phyloP scores from a whole-genome alignment of 179 eudicot genomes.

The Actinidia polygama region DNA sequence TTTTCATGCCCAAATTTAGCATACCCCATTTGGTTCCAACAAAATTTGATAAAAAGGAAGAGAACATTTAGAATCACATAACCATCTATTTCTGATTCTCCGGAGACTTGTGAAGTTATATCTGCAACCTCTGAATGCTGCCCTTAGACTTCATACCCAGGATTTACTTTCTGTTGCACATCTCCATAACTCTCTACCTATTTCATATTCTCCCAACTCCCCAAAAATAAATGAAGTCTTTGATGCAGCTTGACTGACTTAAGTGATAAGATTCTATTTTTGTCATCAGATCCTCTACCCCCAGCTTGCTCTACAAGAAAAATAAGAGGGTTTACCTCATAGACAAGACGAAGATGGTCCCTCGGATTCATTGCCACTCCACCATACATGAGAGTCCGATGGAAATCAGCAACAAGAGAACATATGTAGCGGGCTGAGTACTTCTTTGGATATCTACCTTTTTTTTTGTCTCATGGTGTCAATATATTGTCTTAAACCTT shows the following conservation, averaged over 20 bases:
- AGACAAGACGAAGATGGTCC: conserved; percentile 96
- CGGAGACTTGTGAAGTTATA: not conserved
- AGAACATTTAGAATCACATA: not conserved
- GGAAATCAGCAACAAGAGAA: conserved; percentile 98
- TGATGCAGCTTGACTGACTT: conserved; percentile 90
- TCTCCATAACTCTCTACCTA: conserved; percentile 89
- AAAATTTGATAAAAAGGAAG: not conserved
- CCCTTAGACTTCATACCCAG: conserved; percentile 91
- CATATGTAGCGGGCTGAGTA: conserved; percentile 96
- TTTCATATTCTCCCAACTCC: conserved; percentile 89
- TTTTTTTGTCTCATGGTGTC: conserved; percentile 96
- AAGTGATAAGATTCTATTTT: conserved; percentile 67
- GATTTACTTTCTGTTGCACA: conserved; percentile 94
- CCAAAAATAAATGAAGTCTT: conserved; percentile 85
- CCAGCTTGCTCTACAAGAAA: conserved; percentile 94
- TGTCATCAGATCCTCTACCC: conserved; percentile 94
- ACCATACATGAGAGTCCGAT: conserved; percentile 87
- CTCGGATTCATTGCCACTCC: conserved; percentile 98
- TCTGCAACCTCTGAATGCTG: not conserved
- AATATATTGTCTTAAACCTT: conserved; percentile 82
- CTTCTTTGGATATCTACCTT: conserved; percentile 85
- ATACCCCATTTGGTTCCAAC: not conserved
- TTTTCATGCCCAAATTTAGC: conserved; percentile 7
- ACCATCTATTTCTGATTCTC: not conserved
- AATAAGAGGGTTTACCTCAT: conserved; percentile 95